These are phyloP conservation scores for Lipomyces sp. DNA, from an alignment of 805 yeast genomes.

Conservation along the genomic window DNA sequence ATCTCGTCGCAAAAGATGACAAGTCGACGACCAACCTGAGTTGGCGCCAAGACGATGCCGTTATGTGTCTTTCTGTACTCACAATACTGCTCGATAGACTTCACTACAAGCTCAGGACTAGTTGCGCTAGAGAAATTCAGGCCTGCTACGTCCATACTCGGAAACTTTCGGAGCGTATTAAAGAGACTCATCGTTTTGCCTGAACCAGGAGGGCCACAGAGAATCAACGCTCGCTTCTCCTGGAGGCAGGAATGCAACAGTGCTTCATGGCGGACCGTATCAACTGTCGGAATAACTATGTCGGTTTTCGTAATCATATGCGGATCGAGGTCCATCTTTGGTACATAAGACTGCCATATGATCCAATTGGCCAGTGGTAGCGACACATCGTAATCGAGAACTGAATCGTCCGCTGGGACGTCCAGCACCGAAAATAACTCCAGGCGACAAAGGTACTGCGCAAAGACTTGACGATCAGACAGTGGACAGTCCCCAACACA, in stretches of 20 bases:
- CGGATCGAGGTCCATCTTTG: conserved; percentile 56
- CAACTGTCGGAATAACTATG: conserved; percentile 75
- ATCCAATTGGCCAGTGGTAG: conserved; percentile 56
- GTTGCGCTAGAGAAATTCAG: conserved; percentile 86
- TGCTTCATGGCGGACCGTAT: conserved; percentile 70
- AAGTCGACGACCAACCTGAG: conserved; percentile 65
- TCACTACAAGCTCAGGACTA: conserved; percentile 61
- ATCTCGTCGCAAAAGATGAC: conserved; percentile 92
- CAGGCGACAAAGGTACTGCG: conserved; percentile 41
- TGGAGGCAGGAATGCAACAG: conserved; percentile 61
- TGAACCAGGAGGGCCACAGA: conserved; percentile 97
- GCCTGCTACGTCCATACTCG: conserved; percentile 63
- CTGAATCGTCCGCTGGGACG: conserved; percentile 33
- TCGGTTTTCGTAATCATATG: conserved; percentile 65
- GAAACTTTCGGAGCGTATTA: conserved; percentile 63
- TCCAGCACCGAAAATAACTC: conserved; percentile 38
- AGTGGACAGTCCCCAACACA: conserved; percentile 61
- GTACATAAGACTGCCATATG: conserved; percentile 50
- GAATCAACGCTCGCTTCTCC: conserved; percentile 63
- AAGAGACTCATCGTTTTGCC: conserved; percentile 93
- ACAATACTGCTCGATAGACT: conserved; percentile 74
- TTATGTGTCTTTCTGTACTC: conserved; percentile 56
- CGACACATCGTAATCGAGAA: conserved; percentile 53
- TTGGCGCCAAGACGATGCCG: conserved; percentile 65
- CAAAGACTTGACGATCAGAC: conserved; percentile 50